Conservation (phyloP, 208 protist species). For the Trypanosoma lewisi region DNA sequence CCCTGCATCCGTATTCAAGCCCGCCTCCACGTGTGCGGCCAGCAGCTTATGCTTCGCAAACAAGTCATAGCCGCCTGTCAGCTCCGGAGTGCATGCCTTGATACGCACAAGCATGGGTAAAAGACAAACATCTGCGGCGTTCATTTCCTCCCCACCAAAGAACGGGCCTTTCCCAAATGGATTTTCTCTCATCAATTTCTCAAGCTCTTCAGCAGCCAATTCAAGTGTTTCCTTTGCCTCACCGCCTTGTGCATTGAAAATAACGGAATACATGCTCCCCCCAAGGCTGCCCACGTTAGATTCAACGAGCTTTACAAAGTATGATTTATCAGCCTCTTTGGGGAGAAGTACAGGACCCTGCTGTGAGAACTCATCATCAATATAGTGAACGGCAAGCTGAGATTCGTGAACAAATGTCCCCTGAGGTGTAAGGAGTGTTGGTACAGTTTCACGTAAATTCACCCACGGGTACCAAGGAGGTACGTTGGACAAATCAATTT, state of each 20-base stretch:
- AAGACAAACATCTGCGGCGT: slow-evolving; percentile 57
- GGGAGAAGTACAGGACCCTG: slow-evolving; percentile 31
- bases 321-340: slow-evolving; percentile 43
- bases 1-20: slow-evolving; percentile 28
- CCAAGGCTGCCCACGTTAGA: slow-evolving; percentile 38
- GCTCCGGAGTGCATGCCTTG: slow-evolving; percentile 36
- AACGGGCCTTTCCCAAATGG: slow-evolving; percentile 66
- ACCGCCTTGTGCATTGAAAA: slow-evolving; percentile 15
- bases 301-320: slow-evolving; percentile 46
- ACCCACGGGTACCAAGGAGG: slow-evolving; percentile 65
- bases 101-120: slow-evolving; percentile 57
- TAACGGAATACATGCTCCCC: slow-evolving; percentile 18
- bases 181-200: slow-evolving; percentile 44
- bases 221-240: slow-evolving; percentile 42
- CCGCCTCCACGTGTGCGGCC: slow-evolving; percentile 34
- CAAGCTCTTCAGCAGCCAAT: slow-evolving; percentile 50
- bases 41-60: slow-evolving; percentile 56
- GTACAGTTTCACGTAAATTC: slow-evolving; percentile 69
- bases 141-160: slow-evolving; percentile 50
- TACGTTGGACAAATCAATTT: slow-evolving; percentile 42
- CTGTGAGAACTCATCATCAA: slow-evolving; percentile 33
- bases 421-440: slow-evolving; percentile 44
- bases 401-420: slow-evolving; percentile 68
- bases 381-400: slow-evolving; percentile 57
- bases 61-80: slow-evolving; percentile 49